Percentiles rank a stretch among this genome's conserved stretches.
These are phyloP conservation scores for Boletus insuetus DNA, from an alignment of 768 basidiomycete genomes.

Conservation along the genomic window DNA sequence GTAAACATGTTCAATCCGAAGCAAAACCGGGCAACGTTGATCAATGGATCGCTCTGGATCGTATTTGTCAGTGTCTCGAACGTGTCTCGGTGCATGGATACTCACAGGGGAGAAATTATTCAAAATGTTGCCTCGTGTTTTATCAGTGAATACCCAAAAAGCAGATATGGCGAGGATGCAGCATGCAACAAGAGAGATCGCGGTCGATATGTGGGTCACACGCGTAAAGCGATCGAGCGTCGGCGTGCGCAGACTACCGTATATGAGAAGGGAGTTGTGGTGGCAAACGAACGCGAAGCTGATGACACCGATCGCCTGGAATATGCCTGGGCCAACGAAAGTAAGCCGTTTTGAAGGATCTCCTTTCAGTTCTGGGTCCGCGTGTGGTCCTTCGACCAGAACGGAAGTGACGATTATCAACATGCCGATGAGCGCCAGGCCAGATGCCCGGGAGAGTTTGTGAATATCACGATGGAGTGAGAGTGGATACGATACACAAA, in stretches of 20 bases:
- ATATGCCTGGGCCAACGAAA: conserved; percentile 74
- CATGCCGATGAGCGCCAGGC: conserved; percentile 92
- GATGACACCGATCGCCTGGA: conserved; percentile 97
- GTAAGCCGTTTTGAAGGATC: conserved; percentile 72
- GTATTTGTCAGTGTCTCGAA: conserved; percentile 4
- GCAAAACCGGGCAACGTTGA: conserved; percentile 93
- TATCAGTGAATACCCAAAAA: conserved; percentile 87
- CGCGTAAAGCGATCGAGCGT: conserved; percentile 91
- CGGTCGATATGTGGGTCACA: conserved; percentile 91
- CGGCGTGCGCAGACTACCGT: conserved; percentile 88
- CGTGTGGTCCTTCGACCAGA: conserved; percentile 76
- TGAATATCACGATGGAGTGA: conserved; percentile 97
- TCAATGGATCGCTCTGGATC: conserved; percentile 71
- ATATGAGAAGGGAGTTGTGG: conserved; percentile 96
- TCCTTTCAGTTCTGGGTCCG: conserved; percentile 71
- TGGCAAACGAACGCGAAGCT: conserved; percentile 97
- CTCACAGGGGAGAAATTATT: conserved; percentile 86
- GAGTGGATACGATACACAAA: conserved; percentile 89
- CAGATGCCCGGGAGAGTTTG: conserved; percentile 90
- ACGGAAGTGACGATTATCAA: conserved; percentile 87
- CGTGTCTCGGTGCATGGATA: neutral
- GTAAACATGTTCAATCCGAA: conserved; percentile 98
- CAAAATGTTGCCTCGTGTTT: conserved; percentile 91
- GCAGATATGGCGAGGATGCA: conserved; percentile 80
- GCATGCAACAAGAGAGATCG: conserved; percentile 82